Evolutionary conservation across 768 basidiomycete species (phyloP).

Genomic region (Chalciporus chontae): DNA sequence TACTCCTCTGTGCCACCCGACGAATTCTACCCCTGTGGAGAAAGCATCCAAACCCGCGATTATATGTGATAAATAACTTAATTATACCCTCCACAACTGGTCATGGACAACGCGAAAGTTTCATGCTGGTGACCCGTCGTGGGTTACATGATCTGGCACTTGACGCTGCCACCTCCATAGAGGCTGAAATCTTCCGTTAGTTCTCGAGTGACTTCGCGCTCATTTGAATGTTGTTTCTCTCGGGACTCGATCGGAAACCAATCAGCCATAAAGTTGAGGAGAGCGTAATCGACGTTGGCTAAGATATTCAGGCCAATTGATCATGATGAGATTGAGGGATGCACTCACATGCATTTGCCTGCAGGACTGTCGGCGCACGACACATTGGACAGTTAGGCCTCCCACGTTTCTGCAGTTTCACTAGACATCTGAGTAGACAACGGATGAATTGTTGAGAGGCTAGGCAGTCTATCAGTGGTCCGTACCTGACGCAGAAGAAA

Average conservation of each 20-base stretch:
- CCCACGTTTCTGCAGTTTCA: slow-evolving; percentile 86
- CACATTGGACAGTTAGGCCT: slow-evolving; percentile 82
- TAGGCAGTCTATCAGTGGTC: neutral
- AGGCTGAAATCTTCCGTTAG: slow-evolving; percentile 65
- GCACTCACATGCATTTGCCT: slow-evolving; percentile 70
- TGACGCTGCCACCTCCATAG: slow-evolving; percentile 9
- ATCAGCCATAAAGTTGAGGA: slow-evolving; percentile 83
- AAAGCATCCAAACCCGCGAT: too few species aligned
- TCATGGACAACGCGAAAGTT: too few species aligned
- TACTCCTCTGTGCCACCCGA: too few species aligned
- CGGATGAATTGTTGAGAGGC: neutral
- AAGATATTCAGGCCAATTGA: neutral
- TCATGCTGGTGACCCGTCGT: neutral
- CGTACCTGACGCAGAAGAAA: slow-evolving; percentile 65
- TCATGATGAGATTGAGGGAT: neutral
- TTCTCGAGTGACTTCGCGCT: slow-evolving; percentile 69
- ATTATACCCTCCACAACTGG: too few species aligned
- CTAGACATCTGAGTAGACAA: slow-evolving; percentile 52
- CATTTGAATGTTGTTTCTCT: slow-evolving; percentile 71
- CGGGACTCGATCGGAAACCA: slow-evolving; percentile 89
- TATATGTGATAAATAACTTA: too few species aligned
- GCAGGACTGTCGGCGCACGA: slow-evolving; percentile 69
- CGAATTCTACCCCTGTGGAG: too few species aligned
- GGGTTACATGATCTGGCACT: slow-evolving; percentile 42
- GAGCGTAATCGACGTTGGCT: slow-evolving; percentile 79